Conservation (phyloP, 805 yeast genomes). For the Blastobotrys peoriensis region DNA sequence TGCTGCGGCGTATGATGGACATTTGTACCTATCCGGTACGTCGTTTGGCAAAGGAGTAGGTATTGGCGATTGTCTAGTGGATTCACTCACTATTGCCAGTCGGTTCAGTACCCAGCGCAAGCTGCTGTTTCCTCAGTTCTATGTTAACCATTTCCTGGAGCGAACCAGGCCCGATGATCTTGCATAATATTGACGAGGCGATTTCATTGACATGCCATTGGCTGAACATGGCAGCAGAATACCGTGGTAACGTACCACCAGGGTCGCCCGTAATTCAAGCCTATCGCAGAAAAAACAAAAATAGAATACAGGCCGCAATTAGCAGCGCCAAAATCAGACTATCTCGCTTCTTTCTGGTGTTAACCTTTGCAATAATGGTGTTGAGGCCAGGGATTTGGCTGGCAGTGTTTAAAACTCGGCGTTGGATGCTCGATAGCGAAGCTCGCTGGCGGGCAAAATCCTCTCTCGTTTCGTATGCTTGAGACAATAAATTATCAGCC, state of each 20-base stretch:
- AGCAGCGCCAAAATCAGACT: constrained; percentile 74
- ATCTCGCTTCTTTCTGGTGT: constrained; percentile 84
- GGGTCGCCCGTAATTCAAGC: too few species aligned
- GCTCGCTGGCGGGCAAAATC: constrained; percentile 70
- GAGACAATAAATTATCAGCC: constrained; percentile 74
- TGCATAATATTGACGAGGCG: constrained; percentile 16
- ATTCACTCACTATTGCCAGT: constrained; percentile 56
- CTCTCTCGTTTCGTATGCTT: constrained; percentile 86
- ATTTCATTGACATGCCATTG: constrained; percentile 1
- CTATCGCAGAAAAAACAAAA: constrained; percentile 51
- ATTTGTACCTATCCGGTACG: constrained; percentile 69
- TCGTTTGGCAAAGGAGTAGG: constrained; percentile 76
- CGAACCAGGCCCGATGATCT: constrained; percentile 22
- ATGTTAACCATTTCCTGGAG: constrained; percentile 24
- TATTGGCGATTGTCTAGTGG: constrained; percentile 77
- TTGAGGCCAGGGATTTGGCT: constrained; percentile 79
- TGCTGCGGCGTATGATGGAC: constrained; percentile 33
- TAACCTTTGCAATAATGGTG: constrained; percentile 67
- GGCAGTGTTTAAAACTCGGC: constrained; percentile 53
- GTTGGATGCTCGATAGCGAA: constrained; percentile 56
- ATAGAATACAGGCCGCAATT: constrained; percentile 64
- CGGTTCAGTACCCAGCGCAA: constrained; percentile 27
- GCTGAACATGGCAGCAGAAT: too few species aligned
- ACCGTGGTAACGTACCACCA: constrained; percentile 1
- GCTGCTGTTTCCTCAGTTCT: constrained; percentile 27